Base-by-base conservation (phyloP, 306 rosid genomes). In the Vicia villosa region DNA sequence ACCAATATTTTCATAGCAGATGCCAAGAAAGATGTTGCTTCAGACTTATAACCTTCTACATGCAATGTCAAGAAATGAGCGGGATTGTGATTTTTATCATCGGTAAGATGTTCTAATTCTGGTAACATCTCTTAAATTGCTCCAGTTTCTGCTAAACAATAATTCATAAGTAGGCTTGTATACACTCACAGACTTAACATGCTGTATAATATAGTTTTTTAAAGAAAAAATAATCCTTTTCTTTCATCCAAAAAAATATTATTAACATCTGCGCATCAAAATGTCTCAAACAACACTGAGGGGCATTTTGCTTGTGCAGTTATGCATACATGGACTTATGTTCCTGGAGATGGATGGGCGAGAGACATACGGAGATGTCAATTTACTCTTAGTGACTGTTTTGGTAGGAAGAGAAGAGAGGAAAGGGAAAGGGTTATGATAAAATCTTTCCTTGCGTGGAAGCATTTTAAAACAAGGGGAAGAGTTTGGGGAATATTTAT, bases 21-120 rank as follows among this genome's bases (percentile, higher is more conserved):
- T 94, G 75, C 99, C 99, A 26, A 94, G 99, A 88, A 94, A 94
- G 83, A 91, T 94, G 99, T 82, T 94, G 88, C 85, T 94, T 70
- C 99, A 91, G 79, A 78, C 85, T 63, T 94, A 90, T 81, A 94
- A 94, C 79, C 87, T 94, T 77, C 81, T 88, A 69, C 92, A 94
- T 66, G 97, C 96, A 63, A 78, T 91, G 87, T 86, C 97, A 77
- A 86, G 89, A 79, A 89, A 82, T 19, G 99, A 91, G 65, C 89
- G 88, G 42, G 99, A 91, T 79, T 94, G 97, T 87, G 99, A 94
- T 84, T 89, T 90, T 83, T 94, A 94, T 87, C 99, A 94, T 75
- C 90, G 97, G 99, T 94, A 83, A 41, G 90, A 52, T 55, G 45
- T 51, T 26, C 36, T 73, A 54, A 74, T 64, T 26, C 36, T 73